Evolutionary conservation across 306 rosid genomes (phyloP), one percentile per base, ranked within the genome.

Genomic region (Dryas drummondii): DNA sequence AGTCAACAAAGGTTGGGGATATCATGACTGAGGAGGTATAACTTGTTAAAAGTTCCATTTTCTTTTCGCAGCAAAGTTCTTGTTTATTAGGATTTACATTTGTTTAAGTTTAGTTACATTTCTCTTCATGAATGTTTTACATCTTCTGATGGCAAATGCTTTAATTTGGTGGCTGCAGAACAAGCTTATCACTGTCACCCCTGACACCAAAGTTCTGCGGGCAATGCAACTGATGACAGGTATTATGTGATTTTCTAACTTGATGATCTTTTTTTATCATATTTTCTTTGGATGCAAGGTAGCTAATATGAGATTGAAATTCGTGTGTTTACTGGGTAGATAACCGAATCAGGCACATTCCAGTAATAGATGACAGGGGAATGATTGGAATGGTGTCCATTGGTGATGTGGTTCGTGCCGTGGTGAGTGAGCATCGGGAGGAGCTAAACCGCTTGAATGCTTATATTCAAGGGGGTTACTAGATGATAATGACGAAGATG

Each of bases 201-300:
- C 94, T 2, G 91, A 84, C 71, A 96, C 99, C 64, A 90, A 82
- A 86, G 99, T 90, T 82, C 82, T 96, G 27, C 84, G 82, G 63
- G 99, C 99, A 49, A 96, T 96, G 98, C 93, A 96, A 80, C 90
- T 96, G 84, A 96, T 96, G 99, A 96, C 99, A 6, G 99, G 99
- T 96, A 86, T 16, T 61, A 27, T 72, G 15, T 66, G 8, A 22
- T 0, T 47, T 45, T 63, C 46, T 13, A 56, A 40, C 26, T 45
- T 16, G 10, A 15, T 9, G 7, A 16, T 26, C 17, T 66, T 42
- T 13, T 6, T n/a, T 52, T 46, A 14, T 32, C 42, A 2, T 10
- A 44, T 16, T 49, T 60, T 55, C 9, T 49, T 42, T 22, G 2
- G 6, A 54, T 40, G 4, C 50, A 48, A 52, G 61, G 17, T 49